Evolutionary conservation across 768 basidiomycete genomes (phyloP).

Genomic region (Vararia minispora): DNA sequence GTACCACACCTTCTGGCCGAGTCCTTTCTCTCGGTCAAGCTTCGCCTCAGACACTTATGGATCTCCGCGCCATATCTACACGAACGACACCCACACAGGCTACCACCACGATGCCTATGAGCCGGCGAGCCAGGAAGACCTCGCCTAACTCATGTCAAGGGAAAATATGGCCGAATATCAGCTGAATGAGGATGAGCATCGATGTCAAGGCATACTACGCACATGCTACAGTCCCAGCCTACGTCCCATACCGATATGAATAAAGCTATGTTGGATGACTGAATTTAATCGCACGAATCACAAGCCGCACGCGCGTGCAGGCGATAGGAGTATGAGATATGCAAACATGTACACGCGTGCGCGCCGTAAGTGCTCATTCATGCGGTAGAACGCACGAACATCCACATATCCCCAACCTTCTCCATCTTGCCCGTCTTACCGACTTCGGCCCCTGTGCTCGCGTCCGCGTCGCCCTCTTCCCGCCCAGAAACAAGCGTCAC

Average conservation of each 20-base stretch:
- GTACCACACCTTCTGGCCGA: constrained; percentile 59
- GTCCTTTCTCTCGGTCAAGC: constrained; percentile 35
- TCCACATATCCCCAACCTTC: constrained; percentile 61
- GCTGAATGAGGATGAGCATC: constrained; percentile 14
- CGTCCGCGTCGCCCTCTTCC: too few relatives aligned
- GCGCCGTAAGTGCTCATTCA: constrained; percentile 1
- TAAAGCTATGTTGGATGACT: too few relatives aligned
- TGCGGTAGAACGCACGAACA: constrained; percentile 39
- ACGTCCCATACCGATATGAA: too few relatives aligned
- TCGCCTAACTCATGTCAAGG: too few relatives aligned
- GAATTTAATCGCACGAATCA: too few relatives aligned
- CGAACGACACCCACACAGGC: constrained; percentile 15
- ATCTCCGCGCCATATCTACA: constrained; percentile 35
- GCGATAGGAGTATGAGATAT: too few relatives aligned
- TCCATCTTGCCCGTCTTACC: constrained; percentile 37
- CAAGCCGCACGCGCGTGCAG: too few relatives aligned
- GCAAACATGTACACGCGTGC: too few relatives aligned
- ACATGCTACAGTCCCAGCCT: too few relatives aligned
- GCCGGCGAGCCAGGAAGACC: constrained; percentile 25
- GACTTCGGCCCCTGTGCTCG: constrained; percentile 1
- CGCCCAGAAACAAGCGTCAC: too few relatives aligned
- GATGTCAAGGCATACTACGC: constrained; percentile 3
- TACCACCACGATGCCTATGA: constrained; percentile 31
- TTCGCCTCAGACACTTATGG: constrained; percentile 22
- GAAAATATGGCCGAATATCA: constrained; percentile 1